phyloP scores from a whole-genome alignment of 1,284 basidiomycete genomes.

The Austroboletus niveus region DNA sequence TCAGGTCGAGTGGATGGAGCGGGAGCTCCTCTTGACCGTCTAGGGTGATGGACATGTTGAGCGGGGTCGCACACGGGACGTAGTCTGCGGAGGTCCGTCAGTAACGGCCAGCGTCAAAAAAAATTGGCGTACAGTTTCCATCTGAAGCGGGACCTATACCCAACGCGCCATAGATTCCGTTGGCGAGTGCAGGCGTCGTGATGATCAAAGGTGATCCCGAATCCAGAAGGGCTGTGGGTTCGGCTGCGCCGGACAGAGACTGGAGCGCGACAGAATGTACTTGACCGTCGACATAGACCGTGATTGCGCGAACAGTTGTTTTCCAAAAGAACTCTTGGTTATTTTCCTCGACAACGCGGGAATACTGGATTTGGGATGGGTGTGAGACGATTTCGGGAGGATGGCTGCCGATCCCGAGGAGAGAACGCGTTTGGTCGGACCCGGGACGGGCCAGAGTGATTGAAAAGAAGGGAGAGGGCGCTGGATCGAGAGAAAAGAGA shows the following conservation, averaged over 20 bases:
- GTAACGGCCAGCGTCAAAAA: neutral
- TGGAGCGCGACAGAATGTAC: slow-evolving; percentile 40
- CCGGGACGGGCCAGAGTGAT: slow-evolving; percentile 68
- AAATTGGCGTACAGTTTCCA: slow-evolving; percentile 54
- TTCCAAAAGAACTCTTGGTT: slow-evolving; percentile 59
- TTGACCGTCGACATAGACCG: slow-evolving; percentile 54
- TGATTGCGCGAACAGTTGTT: slow-evolving; percentile 50
- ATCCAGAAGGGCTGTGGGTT: slow-evolving; percentile 65
- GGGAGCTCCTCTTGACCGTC: slow-evolving; percentile 54
- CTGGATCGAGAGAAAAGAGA: slow-evolving; percentile 59
- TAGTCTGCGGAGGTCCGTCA: slow-evolving; percentile 47
- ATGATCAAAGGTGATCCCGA: slow-evolving; percentile 66
- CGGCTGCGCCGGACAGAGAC: slow-evolving; percentile 33
- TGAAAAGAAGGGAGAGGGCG: slow-evolving; percentile 60
- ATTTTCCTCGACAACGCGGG: slow-evolving; percentile 38
- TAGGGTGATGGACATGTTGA: slow-evolving; percentile 67
- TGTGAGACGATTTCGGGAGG: slow-evolving; percentile 51
- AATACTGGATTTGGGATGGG: slow-evolving; percentile 53
- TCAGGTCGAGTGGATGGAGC: slow-evolving; percentile 71
- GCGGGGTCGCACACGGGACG: slow-evolving; percentile 62
- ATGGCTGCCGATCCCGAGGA: slow-evolving; percentile 66
- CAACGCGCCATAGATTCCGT: slow-evolving; percentile 76
- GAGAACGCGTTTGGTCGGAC: slow-evolving; percentile 49
- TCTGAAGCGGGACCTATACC: slow-evolving; percentile 57
- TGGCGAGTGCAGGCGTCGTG: slow-evolving; percentile 56